A percentile compares a stretch with the other conserved stretches of the same genome.
phyloP scores from a whole-genome alignment of 2,329 filamentous ascomycete genomes.

The Ceratocystiopsis sp. region DNA sequence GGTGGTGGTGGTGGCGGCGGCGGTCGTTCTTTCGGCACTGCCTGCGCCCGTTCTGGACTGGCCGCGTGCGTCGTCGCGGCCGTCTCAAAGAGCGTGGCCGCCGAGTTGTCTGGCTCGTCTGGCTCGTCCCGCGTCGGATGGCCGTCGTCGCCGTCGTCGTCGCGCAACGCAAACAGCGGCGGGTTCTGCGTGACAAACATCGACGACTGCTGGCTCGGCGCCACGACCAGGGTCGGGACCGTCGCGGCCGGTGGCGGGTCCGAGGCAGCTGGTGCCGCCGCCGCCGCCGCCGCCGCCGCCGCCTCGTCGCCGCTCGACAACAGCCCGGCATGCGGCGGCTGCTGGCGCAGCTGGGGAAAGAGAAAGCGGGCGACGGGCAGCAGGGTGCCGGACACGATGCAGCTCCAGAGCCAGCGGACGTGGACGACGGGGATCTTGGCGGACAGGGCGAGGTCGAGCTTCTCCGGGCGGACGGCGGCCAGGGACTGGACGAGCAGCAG shows the following conservation, averaged over 20 bases:
- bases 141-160: background rate
- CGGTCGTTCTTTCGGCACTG: conserved; percentile 7
- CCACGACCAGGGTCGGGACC: conserved; percentile 6
- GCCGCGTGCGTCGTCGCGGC: conserved; percentile 18
- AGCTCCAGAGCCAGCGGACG: conserved; percentile 72
- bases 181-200: background rate
- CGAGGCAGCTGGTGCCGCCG: conserved; percentile 8
- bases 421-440: conserved; percentile 70
- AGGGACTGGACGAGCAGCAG: conserved; percentile 57
- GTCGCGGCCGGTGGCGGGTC: conserved; percentile 4
- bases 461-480: conserved; percentile 46
- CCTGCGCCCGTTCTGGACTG: no score
- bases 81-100: conserved; percentile 18
- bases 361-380: conserved; percentile 29
- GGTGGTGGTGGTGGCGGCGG: conserved; percentile 20
- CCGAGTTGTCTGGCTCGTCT: background rate
- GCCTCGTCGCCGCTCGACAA: conserved; percentile 9
- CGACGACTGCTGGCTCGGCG: conserved; percentile 2
- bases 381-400: conserved; percentile 41
- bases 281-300: background rate
- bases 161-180: background rate
- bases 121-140: no score
- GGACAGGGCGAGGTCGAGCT: conserved; percentile 57
- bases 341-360: conserved; percentile 27
- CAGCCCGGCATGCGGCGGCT: conserved; percentile 3